phyloP scores from a whole-genome alignment of 73 alveolate genomes.

The Symbiodinium pilosum region DNA sequence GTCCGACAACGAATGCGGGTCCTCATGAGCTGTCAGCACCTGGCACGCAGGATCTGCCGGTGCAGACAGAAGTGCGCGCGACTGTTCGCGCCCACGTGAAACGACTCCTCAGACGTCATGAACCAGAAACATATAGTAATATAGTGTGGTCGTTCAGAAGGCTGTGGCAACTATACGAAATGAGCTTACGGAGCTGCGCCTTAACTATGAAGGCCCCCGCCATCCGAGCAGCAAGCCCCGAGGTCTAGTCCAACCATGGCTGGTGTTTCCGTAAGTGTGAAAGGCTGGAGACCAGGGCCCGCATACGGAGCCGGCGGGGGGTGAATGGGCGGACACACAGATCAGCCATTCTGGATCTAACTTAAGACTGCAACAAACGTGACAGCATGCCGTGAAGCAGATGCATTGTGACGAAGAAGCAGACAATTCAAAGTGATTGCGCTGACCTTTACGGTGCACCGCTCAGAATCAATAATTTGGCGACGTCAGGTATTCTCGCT shows the following conservation, averaged over 20 bases:
- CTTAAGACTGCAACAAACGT: too few species aligned
- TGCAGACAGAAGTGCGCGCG: constrained; percentile 1
- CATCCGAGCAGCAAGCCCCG: not conserved
- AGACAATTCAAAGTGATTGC: too few species aligned
- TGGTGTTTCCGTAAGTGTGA: not conserved
- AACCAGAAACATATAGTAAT: too few species aligned
- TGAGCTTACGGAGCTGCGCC: too few species aligned
- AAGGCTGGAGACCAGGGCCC: not conserved
- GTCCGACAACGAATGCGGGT: constrained; percentile 61
- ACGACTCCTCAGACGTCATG: not conserved
- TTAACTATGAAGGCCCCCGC: not conserved
- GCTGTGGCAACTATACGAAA: too few species aligned
- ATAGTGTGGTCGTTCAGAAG: too few species aligned
- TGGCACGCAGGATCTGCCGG: not conserved
- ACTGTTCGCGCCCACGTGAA: constrained; percentile 13
- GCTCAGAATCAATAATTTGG: not conserved
- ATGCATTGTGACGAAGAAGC: not conserved
- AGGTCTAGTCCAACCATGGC: not conserved
- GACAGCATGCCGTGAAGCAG: not conserved
- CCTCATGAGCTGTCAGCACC: not conserved
- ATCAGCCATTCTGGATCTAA: not conserved
- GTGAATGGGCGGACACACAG: not conserved
- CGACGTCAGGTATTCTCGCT: constrained; percentile 12
- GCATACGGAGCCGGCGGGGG: not conserved
- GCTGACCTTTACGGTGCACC: not conserved